A percentile compares a stretch with the other conserved stretches of the same genome.
Evolutionary conservation across 2,329 filamentous ascomycete genomes (phyloP).

Genomic region (Fusarium brachygibbosum): DNA sequence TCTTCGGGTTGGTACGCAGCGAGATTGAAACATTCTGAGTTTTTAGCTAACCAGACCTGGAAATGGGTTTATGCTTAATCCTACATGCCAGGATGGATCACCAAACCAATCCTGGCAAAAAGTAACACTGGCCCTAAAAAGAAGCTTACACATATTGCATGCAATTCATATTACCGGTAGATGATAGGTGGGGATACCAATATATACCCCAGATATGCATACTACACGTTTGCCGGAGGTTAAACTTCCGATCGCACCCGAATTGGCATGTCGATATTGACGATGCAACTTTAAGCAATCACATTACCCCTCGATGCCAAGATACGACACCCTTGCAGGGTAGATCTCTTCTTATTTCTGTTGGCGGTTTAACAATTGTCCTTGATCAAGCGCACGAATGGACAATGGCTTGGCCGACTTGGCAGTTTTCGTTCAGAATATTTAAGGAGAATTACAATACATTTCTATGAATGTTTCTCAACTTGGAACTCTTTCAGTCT

Average conservation of each 20-base stretch:
- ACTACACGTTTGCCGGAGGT: conserved; percentile 3
- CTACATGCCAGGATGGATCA: not conserved
- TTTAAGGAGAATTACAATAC: not conserved
- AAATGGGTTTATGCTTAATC: conserved; percentile 7
- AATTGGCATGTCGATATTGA: conserved; percentile 13
- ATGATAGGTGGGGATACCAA: conserved; percentile 25
- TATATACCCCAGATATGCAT: not conserved
- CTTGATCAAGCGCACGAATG: conserved; percentile 9
- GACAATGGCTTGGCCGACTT: not conserved
- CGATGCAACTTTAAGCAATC: not conserved
- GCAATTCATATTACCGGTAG: not conserved
- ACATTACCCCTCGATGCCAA: conserved; percentile 17
- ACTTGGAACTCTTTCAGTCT: not conserved
- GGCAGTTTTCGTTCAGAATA: fast-evolving
- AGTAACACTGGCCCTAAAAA: not conserved
- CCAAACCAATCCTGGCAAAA: not conserved
- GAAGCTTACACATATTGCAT: not conserved
- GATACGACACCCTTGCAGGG: not conserved
- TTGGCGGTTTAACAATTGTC: not conserved
- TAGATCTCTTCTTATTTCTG: not conserved
- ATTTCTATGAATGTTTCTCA: not conserved
- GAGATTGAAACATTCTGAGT: not conserved
- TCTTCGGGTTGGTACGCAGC: not conserved
- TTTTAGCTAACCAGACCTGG: not conserved
- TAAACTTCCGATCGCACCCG: conserved; percentile 20